Percentiles rank a stretch among this genome's conserved stretches.
phyloP scores from a whole-genome alignment of 257 asterid species.

The Voacanga thouarsii region DNA sequence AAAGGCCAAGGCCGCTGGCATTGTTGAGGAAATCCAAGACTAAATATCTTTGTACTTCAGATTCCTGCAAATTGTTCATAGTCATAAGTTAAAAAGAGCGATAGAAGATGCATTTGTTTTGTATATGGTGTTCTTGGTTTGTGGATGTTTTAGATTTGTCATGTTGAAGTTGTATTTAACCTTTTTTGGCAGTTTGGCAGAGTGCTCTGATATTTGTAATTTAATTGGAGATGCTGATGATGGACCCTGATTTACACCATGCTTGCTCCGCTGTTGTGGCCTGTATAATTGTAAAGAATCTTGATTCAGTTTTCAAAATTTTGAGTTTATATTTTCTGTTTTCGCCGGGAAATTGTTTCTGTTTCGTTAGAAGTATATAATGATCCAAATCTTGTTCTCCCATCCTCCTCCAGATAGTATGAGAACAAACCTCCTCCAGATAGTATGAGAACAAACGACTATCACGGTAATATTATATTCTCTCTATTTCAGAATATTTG shows the following conservation, averaged over 20 bases:
- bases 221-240: conserved; percentile 87
- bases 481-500: too few relatives aligned
- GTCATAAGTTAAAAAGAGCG: neutral
- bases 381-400: neutral
- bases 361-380: neutral
- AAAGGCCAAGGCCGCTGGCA: neutral
- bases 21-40: neutral
- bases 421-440: too few relatives aligned
- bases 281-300: neutral
- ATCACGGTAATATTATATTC: too few relatives aligned
- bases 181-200: conserved; percentile 59
- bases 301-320: neutral
- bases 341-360: neutral
- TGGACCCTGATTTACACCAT: conserved; percentile 42
- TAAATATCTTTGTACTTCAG: neutral
- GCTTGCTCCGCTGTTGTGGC: neutral
- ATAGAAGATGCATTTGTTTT: neutral
- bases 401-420: too few relatives aligned
- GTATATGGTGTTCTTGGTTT: neutral
- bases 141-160: neutral
- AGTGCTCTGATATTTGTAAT: conserved; percentile 89
- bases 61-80: neutral
- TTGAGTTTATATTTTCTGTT: neutral
- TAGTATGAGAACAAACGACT: too few relatives aligned
- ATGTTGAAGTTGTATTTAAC: neutral